Evolutionary conservation across 768 basidiomycete species (phyloP), one percentile per base, ranked within the genome.

Genomic region (Cubamyces sp.): DNA sequence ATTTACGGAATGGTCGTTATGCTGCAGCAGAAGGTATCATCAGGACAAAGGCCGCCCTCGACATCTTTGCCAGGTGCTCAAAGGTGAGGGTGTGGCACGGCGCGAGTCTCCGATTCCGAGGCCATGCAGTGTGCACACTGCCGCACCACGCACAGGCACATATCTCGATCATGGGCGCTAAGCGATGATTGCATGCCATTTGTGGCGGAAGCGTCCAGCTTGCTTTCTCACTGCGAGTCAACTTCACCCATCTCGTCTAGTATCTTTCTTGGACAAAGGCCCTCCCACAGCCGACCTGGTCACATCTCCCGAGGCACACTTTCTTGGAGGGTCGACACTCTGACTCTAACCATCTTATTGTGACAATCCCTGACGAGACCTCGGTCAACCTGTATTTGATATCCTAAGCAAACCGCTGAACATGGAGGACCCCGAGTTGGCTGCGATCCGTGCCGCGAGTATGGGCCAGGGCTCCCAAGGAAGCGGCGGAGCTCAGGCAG

Each of bases 361-460:
- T 11, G 16, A 21, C 8, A 4, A 46, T 46, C 23, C 34, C 11
- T 34, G 34, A 34, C 34, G 34, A 34, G 34, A 34, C 34, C 11
- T 34, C 34, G 34, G 34, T 34, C 11, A 34, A 58, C 16, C 26
- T 30, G 19, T 21, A 47, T 37, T 23, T 40, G 19, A 14, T 25
- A 45, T 47, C 23, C 11, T 23, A 39, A 14, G 37, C 40, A 19
- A 18, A 30, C 28, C 9, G 21, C 26, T 50, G 7, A 57, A 48
- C 26, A 70, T 72, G 69, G 73, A 70, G 11, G 78, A 80, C 66
- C 62, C 75, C 7, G 79, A 81, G 68, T 74, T 80, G 60, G 77
- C 77, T 16, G 78, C 79, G 1, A 78, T 81, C 59, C 76, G 80
- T 34, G 78, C 79, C 8, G 78, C 78, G n/a, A 69, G 78, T 42